Evolutionary conservation across 2,329 filamentous ascomycete genomes (phyloP).

Genomic region (Pseudogymnoascus sp.): DNA sequence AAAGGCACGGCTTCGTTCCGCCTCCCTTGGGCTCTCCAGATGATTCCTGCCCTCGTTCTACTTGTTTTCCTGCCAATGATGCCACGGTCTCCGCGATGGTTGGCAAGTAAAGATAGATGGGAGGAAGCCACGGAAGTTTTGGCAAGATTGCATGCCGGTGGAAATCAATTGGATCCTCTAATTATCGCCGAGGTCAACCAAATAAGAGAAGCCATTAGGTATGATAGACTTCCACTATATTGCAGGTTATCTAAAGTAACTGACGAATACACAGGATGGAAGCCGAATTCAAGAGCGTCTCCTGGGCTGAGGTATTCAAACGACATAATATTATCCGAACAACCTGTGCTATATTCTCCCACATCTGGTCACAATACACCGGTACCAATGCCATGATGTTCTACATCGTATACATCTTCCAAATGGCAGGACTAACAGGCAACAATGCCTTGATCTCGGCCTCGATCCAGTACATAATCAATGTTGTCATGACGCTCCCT

Average conservation of each 20-base stretch:
- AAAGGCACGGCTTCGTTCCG: conserved; percentile 40
- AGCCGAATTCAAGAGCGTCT: not conserved
- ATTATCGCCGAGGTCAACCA: conserved; percentile 51
- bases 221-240: not conserved
- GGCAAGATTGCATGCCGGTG: conserved; percentile 48
- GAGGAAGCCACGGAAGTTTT: conserved; percentile 40
- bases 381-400: conserved; percentile 27
- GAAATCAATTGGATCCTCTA: conserved; percentile 43
- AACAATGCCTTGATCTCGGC: conserved; percentile 28
- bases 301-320: not conserved
- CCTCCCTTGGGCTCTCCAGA: conserved; percentile 41
- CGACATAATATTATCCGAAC: not conserved
- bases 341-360: conserved; percentile 9
- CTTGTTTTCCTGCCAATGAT: conserved; percentile 36
- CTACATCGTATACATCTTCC: conserved; percentile 33
- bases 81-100: conserved; percentile 43
- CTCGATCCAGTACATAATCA: conserved; percentile 18
- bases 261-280: not conserved
- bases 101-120: conserved; percentile 41
- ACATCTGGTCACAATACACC: conserved; percentile 20
- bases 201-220: conserved; percentile 26
- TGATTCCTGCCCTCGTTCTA: conserved; percentile 36
- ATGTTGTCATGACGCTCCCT: conserved; percentile 11
- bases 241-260: not conserved
- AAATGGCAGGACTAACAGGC: conserved; percentile 30